Percentiles rank a stretch among this genome's conserved stretches.
Evolutionary conservation across 441 rosid species (phyloP).

Genomic region (Jatropha multifida): DNA sequence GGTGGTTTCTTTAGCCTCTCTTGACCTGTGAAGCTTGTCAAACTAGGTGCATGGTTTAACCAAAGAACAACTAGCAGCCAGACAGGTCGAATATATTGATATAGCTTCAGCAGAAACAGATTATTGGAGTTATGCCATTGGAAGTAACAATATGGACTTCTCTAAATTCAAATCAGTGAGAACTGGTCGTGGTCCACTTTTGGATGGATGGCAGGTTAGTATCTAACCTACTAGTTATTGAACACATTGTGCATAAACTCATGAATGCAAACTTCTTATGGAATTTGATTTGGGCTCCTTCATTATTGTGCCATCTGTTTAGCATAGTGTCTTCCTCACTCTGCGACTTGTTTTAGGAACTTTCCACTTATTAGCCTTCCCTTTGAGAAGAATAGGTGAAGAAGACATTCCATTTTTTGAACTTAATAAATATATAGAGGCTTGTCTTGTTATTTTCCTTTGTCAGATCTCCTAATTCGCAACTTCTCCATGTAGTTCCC

Average conservation of each 20-base stretch:
- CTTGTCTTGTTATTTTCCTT: not conserved
- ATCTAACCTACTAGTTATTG: not conserved
- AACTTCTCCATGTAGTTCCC: not conserved
- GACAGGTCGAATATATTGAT: constrained; percentile 58
- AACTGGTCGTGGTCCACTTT: constrained; percentile 64
- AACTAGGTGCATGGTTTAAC: constrained; percentile 54
- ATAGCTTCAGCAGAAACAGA: constrained; percentile 57
- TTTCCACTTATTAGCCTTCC: not conserved
- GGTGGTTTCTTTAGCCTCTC: constrained; percentile 10
- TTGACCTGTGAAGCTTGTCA: constrained; percentile 20
- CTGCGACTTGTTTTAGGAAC: not conserved
- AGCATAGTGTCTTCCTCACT: not conserved
- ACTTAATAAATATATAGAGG: not conserved
- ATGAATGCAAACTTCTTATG: not conserved
- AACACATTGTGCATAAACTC: not conserved
- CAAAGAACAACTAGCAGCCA: constrained; percentile 48
- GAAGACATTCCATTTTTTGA: not conserved
- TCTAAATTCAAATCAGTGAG: constrained; percentile 50
- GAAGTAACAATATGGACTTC: constrained; percentile 45
- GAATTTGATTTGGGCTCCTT: not conserved
- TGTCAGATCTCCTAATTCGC: not conserved
- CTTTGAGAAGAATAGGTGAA: not conserved
- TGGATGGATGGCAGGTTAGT: constrained; percentile 68
- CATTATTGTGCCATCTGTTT: not conserved
- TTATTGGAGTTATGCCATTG: constrained; percentile 63